phyloP scores from a whole-genome alignment of 768 basidiomycete species.

The Suillus sp. region DNA sequence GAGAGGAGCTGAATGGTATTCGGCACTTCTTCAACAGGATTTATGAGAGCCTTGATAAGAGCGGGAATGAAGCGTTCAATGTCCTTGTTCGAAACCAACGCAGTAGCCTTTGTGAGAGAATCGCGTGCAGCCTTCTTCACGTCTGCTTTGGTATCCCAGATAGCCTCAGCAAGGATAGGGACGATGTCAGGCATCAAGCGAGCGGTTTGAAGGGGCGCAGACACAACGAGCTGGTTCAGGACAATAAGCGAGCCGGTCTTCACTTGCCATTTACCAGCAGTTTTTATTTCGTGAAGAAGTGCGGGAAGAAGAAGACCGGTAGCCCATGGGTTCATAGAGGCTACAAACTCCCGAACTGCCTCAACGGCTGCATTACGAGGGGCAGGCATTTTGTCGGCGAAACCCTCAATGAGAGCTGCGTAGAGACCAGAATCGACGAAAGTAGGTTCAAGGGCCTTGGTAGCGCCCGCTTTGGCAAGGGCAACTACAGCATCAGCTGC shows the following conservation, averaged over 20 bases:
- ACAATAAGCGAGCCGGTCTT: slow-evolving; percentile 85
- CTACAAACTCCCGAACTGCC: slow-evolving; percentile 75
- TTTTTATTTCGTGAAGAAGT: slow-evolving; percentile 91
- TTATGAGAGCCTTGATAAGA: slow-evolving; percentile 95
- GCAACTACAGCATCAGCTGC: slow-evolving; percentile 72
- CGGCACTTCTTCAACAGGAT: slow-evolving; percentile 99
- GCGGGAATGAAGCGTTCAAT: slow-evolving; percentile 96
- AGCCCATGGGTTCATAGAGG: slow-evolving; percentile 88
- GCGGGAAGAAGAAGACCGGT: slow-evolving; percentile 79
- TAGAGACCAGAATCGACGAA: slow-evolving; percentile 89
- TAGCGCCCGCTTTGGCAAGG: slow-evolving; percentile 69
- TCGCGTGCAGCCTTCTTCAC: slow-evolving; percentile 98
- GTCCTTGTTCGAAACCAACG: slow-evolving; percentile 97
- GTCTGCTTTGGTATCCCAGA: slow-evolving; percentile 99
- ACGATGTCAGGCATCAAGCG: slow-evolving; percentile 94
- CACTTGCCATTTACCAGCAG: slow-evolving; percentile 96
- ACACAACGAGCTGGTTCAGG: slow-evolving; percentile 84
- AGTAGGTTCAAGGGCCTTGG: slow-evolving; percentile 83
- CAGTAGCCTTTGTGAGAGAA: slow-evolving; percentile 91
- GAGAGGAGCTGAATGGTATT: slow-evolving; percentile 93
- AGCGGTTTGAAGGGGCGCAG: slow-evolving; percentile 81
- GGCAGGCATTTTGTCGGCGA: slow-evolving; percentile 93
- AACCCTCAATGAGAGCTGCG: slow-evolving; percentile 82
- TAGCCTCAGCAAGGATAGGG: slow-evolving; percentile 90
- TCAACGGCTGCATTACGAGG: slow-evolving; percentile 84